phyloP scores from a whole-genome alignment of 192 early-diverging fungal genomes.

The Entrophospora sp. region DNA sequence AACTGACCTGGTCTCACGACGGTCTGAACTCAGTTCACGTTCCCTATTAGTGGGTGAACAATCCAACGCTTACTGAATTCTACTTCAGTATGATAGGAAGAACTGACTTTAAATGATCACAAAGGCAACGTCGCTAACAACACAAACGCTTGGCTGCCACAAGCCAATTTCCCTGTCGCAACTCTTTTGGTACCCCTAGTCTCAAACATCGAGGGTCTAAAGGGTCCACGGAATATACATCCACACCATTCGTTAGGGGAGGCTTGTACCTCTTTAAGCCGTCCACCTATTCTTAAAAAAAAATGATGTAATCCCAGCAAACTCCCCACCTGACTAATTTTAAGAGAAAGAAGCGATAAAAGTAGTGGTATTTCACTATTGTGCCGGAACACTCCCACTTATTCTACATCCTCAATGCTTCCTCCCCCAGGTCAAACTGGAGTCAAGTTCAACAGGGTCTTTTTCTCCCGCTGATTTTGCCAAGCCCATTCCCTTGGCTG shows the following conservation, averaged over 20 bases:
- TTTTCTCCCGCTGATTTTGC: no score
- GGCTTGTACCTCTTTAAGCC: slow-evolving; percentile 68
- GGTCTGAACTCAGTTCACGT: slow-evolving; percentile 91
- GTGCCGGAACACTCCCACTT: slow-evolving; percentile 42
- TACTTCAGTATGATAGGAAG: slow-evolving; percentile 81
- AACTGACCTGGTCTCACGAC: slow-evolving; percentile 95
- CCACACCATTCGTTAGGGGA: slow-evolving; percentile 36
- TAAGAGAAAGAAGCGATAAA: slow-evolving; percentile 50
- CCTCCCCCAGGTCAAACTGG: slow-evolving; percentile 54
- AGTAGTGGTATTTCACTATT: slow-evolving; percentile 55
- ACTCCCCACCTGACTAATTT: slow-evolving; percentile 68
- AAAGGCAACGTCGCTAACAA: slow-evolving; percentile 79
- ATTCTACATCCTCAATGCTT: slow-evolving; percentile 56
- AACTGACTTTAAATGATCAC: slow-evolving; percentile 81
- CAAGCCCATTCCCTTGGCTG: slow-evolving; percentile 64
- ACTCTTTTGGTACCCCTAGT: slow-evolving; percentile 75
- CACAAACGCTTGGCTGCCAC: slow-evolving; percentile 74
- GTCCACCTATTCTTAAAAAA: slow-evolving; percentile 71
- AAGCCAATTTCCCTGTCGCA: slow-evolving; percentile 75
- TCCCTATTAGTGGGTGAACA: slow-evolving; percentile 86
- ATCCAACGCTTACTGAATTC: slow-evolving; percentile 80
- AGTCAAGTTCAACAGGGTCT: no score
- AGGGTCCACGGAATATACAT: slow-evolving; percentile 28
- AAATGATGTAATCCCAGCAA: slow-evolving; percentile 70
- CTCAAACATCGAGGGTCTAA: slow-evolving; percentile 51